Base-by-base conservation (phyloP, 352 stramenopile species). In the Phytophthora pluvialis region DNA sequence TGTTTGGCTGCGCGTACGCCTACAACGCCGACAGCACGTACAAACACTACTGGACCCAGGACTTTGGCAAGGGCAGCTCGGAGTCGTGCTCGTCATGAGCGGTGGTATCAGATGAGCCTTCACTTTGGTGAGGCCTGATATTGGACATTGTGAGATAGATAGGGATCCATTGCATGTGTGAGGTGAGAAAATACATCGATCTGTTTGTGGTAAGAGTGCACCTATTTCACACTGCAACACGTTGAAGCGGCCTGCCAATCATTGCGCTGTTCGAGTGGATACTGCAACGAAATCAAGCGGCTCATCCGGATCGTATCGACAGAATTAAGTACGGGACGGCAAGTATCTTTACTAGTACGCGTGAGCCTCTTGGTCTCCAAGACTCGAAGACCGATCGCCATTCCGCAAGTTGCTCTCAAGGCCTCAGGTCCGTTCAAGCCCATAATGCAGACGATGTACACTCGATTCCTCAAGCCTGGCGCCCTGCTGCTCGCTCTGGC, bases 1-100 rank as follows among this genome's bases (percentile, higher is more conserved):
- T 76, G 64, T 71, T 83, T 35, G 74, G 71, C 7, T 63, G 65
- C 12, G 67, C 65, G 13, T 78, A 89, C 44, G 78, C 78, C 8
- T 83, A 81, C 69, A 85, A 72, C 36, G 42, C 57, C 0, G n/a
- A 54, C 18, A 71, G 45, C 31, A 72, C 38, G 46, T 84, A 83
- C 72, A 67, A 76, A n/a, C 64, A 80, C 66, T 90, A 78, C 49
- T 89, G 81, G 77, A 89, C 75, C 11, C 79, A 90, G 56, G 67
- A 86, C 54, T 90, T 88, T 51, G 77, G 65, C 44, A 49, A 55
- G 10, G 43, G 68, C 35, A 64, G 42, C 11, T 57, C 45, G 1
- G 70, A 74, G 31, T 65, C 60, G 32, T 78, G 70, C 48, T 63
- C 64, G 21, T 57, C 40, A 38, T 64, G 11, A 67, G 28, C 15